Percentiles rank a stretch among this genome's conserved stretches.
These are phyloP conservation scores for Aspergillus bridgeri DNA, from an alignment of 495 filamentous ascomycete species.

Conservation along the genomic window DNA sequence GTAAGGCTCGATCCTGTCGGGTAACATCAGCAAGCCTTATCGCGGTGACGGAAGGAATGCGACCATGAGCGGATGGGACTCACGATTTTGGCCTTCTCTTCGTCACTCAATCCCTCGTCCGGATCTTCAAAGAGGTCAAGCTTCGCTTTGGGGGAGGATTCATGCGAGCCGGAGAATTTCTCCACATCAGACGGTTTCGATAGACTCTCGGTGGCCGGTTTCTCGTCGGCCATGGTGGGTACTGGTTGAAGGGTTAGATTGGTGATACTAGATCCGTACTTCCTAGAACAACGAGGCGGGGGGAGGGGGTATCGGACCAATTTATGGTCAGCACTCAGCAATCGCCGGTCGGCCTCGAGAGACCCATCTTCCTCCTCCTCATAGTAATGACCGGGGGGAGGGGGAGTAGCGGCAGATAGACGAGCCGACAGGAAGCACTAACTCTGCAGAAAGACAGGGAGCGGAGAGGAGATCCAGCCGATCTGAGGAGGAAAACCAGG, in stretches of 20 bases:
- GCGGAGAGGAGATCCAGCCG: not conserved
- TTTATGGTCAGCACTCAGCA: not conserved
- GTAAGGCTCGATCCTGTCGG: conserved; percentile 58
- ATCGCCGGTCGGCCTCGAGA: not conserved
- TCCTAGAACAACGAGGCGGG: not conserved
- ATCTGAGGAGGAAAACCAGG: not conserved
- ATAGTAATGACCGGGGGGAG: not conserved
- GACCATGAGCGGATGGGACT: conserved; percentile 15
- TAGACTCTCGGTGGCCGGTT: conserved; percentile 3
- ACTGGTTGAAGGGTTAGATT: not conserved
- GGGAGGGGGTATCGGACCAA: not conserved
- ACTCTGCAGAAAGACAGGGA: not conserved
- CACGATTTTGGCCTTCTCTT: conserved; percentile 66
- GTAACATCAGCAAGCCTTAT: not conserved
- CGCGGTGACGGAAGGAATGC: not conserved
- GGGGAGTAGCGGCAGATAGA: too few relatives aligned
- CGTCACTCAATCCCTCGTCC: conserved; percentile 63
- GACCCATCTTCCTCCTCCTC: not conserved
- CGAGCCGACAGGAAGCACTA: too few relatives aligned
- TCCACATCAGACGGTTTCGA: conserved; percentile 24
- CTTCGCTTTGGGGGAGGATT: conserved; percentile 7
- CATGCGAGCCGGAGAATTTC: conserved; percentile 8
- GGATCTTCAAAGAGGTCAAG: conserved; percentile 51
- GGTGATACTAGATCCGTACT: not conserved
- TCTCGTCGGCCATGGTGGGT: conserved; percentile 15